Conservation (phyloP, 495 filamentous ascomycete genomes). For the Hyphodiscus hymeniophilus region DNA sequence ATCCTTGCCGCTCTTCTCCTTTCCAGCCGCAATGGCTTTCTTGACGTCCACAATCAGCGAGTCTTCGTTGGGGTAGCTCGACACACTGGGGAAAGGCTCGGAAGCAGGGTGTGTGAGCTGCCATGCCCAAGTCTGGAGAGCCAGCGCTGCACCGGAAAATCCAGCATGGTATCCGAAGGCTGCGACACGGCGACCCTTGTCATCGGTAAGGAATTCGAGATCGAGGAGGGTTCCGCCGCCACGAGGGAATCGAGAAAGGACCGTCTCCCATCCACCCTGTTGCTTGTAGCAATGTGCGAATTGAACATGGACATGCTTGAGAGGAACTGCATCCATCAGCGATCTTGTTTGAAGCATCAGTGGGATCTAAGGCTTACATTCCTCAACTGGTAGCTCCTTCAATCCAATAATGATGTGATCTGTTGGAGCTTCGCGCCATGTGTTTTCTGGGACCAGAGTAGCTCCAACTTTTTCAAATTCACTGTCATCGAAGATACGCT, state of each 20-base stretch:
- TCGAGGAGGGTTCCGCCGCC: slow-evolving; percentile 82
- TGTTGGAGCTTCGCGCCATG: slow-evolving; percentile 67
- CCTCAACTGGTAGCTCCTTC: slow-evolving; percentile 88
- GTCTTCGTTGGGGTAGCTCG: slow-evolving; percentile 52
- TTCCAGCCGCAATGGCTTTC: slow-evolving; percentile 46
- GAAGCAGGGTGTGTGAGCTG: slow-evolving; percentile 62
- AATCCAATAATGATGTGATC: slow-evolving; percentile 83
- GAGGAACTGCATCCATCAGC: slow-evolving; percentile 47
- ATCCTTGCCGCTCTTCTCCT: slow-evolving; percentile 34
- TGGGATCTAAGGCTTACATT: slow-evolving; percentile 38
- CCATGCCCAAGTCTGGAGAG: slow-evolving; percentile 78
- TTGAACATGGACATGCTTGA: slow-evolving; percentile 79
- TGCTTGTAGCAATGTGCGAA: slow-evolving; percentile 85
- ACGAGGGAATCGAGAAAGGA: slow-evolving; percentile 70
- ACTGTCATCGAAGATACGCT: slow-evolving; percentile 76
- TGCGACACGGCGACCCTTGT: slow-evolving; percentile 70
- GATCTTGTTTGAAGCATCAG: neutral
- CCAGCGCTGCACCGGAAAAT: slow-evolving; percentile 74
- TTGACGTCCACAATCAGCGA: neutral
- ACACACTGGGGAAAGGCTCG: slow-evolving; percentile 57
- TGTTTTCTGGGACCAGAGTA: slow-evolving; percentile 70
- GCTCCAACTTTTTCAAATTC: slow-evolving; percentile 59
- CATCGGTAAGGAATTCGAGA: slow-evolving; percentile 84
- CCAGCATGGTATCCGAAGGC: slow-evolving; percentile 69
- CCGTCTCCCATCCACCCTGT: slow-evolving; percentile 77